Base-by-base conservation (phyloP, 2,329 filamentous ascomycete species). In the Dactylellina cionopaga region DNA sequence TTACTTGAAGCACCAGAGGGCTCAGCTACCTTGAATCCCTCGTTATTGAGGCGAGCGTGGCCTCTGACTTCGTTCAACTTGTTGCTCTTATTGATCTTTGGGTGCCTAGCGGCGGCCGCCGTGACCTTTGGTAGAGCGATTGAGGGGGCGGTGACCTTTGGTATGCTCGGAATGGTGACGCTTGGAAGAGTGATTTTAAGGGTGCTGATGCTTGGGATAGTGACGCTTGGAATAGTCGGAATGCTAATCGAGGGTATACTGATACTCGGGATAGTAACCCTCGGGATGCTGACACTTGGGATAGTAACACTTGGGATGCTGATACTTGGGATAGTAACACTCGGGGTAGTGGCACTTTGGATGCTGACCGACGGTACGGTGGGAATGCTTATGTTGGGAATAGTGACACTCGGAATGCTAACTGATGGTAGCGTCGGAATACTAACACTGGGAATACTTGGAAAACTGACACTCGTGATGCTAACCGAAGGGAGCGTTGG, bases 1-100 rank as follows among this genome's bases (percentile, higher is more conserved):
- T 49, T 62, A 62, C 46, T 60, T 25, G 37, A 31, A 17, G n/a
- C 19, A 17, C 33, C 19, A 15, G n/a, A 17, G 9, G 46, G 31
- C 31, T 70, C 55, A 24, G 43, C 47, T 1, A 58, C 6, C n/a
- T 62, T 39, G 13, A 55, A 55, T 55, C 65, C 65, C 9, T 70
- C 15, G 13, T 39, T 51, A 33, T 19, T 29, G 17, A 43, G 24
- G 6, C 46, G 17, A 2, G 37, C 54, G 29, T 58, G 54, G 22
- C 41, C 51, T 55, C 35, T 37, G 33, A 22, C 22, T 33, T 31
- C n/a, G 15, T 52, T 46, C 19, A 49, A 5, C 4, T 15, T 7
- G 15, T 44, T 29, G 22, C 19, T 37, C 44, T 68, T 68, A 44
- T 58, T 44, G 3, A 35, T 15, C 17, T 55, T 35, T 1, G 43